These are phyloP conservation scores for Saccharomyces hybrid DNA, from an alignment of 1,139 yeast genomes.

Conservation along the genomic window DNA sequence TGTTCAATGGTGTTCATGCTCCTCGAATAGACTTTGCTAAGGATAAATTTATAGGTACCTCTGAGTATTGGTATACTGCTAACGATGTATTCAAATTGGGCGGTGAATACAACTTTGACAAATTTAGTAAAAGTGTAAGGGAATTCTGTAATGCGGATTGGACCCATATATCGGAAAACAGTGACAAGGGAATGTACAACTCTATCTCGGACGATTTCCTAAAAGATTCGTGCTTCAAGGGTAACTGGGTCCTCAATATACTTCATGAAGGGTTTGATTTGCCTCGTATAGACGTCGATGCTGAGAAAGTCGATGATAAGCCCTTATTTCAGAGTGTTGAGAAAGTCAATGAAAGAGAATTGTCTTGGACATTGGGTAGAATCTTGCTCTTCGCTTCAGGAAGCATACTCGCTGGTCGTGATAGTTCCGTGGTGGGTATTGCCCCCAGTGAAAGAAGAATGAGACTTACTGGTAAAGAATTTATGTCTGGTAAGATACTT, in stretches of 20 bases:
- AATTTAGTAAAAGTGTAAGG: constrained; percentile 52
- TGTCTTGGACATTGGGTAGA: constrained; percentile 64
- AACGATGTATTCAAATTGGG: constrained; percentile 73
- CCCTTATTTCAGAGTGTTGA: constrained; percentile 56
- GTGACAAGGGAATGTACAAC: constrained; percentile 42
- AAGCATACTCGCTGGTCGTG: constrained; percentile 34
- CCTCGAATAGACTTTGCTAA: constrained; percentile 62
- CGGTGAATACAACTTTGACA: constrained; percentile 60
- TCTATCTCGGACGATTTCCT: constrained; percentile 38
- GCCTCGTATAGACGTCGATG: constrained; percentile 47
- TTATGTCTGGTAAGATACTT: constrained; percentile 32
- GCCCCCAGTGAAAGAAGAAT: constrained; percentile 43
- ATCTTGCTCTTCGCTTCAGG: constrained; percentile 54
- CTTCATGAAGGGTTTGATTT: constrained; percentile 73
- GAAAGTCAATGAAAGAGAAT: constrained; percentile 50
- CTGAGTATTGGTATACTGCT: constrained; percentile 83
- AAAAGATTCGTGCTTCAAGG: constrained; percentile 69
- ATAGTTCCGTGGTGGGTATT: constrained; percentile 37
- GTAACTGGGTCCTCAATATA: constrained; percentile 71
- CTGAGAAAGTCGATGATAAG: constrained; percentile 32
- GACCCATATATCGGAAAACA: constrained; percentile 44
- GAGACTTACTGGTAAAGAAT: constrained; percentile 30
- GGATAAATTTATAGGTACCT: constrained; percentile 69
- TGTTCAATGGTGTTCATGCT: constrained; percentile 75
- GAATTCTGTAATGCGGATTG: constrained; percentile 63